A percentile compares a stretch with the other conserved stretches of the same genome.
Conservation (phyloP, 305 asterid genomes). For the Fraxinus latifolia region DNA sequence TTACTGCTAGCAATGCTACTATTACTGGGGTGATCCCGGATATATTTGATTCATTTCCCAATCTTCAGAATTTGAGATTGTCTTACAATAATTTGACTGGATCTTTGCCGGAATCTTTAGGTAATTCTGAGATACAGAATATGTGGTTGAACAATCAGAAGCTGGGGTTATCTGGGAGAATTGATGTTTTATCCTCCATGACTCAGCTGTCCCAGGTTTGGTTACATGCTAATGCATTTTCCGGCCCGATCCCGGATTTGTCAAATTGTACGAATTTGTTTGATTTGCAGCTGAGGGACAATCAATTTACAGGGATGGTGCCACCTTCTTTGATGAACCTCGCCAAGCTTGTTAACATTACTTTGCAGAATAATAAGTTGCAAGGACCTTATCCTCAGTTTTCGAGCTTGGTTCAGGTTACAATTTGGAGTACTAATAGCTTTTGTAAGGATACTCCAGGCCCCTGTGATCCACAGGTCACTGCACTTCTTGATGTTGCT, state of each 20-base stretch:
- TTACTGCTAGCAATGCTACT: conserved; percentile 57
- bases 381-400: conserved; percentile 78
- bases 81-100: conserved; percentile 78
- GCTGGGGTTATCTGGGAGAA: conserved; percentile 52
- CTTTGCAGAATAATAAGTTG: conserved; percentile 65
- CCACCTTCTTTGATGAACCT: conserved; percentile 53
- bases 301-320: conserved; percentile 65
- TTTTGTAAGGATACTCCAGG: conserved; percentile 61
- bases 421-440: conserved; percentile 47
- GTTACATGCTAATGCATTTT: conserved; percentile 65
- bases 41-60: conserved; percentile 50
- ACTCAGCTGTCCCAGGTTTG: conserved; percentile 61
- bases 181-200: conserved; percentile 63
- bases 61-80: conserved; percentile 53
- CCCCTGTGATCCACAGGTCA: conserved; percentile 83
- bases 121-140: conserved; percentile 58
- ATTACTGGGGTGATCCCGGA: conserved; percentile 65
- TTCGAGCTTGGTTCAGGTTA: conserved; percentile 22
- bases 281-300: conserved; percentile 86
- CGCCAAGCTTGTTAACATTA: conserved; percentile 48
- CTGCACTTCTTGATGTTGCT: conserved; percentile 66
- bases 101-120: conserved; percentile 55
- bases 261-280: conserved; percentile 57
- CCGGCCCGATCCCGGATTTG: conserved; percentile 81
- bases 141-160: conserved; percentile 79